These are phyloP conservation scores for Sporothrix variecibatus DNA, from an alignment of 2,329 filamentous ascomycete genomes.

Conservation along the genomic window DNA sequence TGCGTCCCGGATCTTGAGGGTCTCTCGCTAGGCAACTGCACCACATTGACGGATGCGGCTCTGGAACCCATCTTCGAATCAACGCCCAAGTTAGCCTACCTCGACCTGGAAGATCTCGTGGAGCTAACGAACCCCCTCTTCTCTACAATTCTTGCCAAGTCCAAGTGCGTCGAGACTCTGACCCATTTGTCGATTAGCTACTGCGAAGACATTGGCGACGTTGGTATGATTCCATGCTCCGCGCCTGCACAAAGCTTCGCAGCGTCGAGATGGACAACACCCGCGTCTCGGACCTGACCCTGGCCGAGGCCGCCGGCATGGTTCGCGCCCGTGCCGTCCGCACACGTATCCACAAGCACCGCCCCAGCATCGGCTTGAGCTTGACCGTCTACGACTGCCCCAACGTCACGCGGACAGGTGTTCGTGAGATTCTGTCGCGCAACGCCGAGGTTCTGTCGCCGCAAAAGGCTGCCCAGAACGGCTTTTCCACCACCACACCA, in stretches of 20 bases:
- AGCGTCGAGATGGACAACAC: slow-evolving; percentile 92
- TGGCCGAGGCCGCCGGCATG: slow-evolving; percentile 82
- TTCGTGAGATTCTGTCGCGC: slow-evolving; percentile 80
- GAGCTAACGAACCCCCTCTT: slow-evolving; percentile 75
- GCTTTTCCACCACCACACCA: slow-evolving; percentile 24
- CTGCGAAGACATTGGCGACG: slow-evolving; percentile 82
- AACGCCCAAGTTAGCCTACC: slow-evolving; percentile 74
- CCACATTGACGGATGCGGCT: slow-evolving; percentile 70
- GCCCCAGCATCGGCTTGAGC: slow-evolving; percentile 65
- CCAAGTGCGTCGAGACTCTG: slow-evolving; percentile 70
- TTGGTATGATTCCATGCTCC: slow-evolving; percentile 79
- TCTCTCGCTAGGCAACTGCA: slow-evolving; percentile 78
- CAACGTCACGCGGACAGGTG: slow-evolving; percentile 88
- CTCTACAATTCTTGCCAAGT: slow-evolving; percentile 68
- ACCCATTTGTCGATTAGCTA: slow-evolving; percentile 86
- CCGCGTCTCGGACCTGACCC: slow-evolving; percentile 79
- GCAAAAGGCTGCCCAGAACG: slow-evolving; percentile 19
- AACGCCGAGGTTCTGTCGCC: slow-evolving; percentile 73
- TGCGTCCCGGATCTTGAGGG: slow-evolving; percentile 80
- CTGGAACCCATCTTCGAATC: slow-evolving; percentile 73
- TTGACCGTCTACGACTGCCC: slow-evolving; percentile 89
- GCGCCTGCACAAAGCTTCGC: slow-evolving; percentile 67
- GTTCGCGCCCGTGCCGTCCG: slow-evolving; percentile 64
- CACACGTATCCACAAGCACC: slow-evolving; percentile 40
- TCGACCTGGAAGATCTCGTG: slow-evolving; percentile 86